These are phyloP conservation scores for Chaetomium tenue DNA, from an alignment of 495 filamentous ascomycete species.

Conservation along the genomic window DNA sequence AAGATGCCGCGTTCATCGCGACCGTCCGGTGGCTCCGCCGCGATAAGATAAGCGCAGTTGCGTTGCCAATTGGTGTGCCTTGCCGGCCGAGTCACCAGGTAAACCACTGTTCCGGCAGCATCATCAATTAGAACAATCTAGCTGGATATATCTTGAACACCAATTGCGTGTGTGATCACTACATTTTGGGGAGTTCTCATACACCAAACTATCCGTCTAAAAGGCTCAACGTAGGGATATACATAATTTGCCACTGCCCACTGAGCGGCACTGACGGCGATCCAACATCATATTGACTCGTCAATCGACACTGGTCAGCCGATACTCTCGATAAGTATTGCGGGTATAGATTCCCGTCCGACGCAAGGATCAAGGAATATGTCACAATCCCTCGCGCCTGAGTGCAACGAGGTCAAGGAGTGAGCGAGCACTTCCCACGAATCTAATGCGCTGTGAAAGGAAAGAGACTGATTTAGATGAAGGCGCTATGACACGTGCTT, in stretches of 20 bases:
- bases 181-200: too few species aligned
- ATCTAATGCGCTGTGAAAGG: not conserved
- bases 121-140: too few species aligned
- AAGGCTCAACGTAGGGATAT: too few species aligned
- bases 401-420: constrained; percentile 91
- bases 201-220: too few species aligned
- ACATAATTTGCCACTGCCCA: too few species aligned
- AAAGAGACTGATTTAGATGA: not conserved
- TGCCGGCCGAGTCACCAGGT: too few species aligned
- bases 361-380: constrained; percentile 34
- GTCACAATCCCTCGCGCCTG: constrained; percentile 57
- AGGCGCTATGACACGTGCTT: constrained; percentile 92
- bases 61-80: too few species aligned
- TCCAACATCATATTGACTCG: too few species aligned
- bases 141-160: too few species aligned
- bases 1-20: not conserved
- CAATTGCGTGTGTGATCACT: too few species aligned
- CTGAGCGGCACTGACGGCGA: too few species aligned
- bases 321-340: not conserved
- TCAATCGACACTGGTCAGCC: too few species aligned
- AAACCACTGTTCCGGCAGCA: not conserved
- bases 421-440: constrained; percentile 39
- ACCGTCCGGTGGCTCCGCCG: not conserved
- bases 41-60: constrained; percentile 20
- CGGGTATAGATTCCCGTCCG: not conserved